These are phyloP conservation scores for Trametes villosa DNA, from an alignment of 768 basidiomycete genomes.

Conservation along the genomic window DNA sequence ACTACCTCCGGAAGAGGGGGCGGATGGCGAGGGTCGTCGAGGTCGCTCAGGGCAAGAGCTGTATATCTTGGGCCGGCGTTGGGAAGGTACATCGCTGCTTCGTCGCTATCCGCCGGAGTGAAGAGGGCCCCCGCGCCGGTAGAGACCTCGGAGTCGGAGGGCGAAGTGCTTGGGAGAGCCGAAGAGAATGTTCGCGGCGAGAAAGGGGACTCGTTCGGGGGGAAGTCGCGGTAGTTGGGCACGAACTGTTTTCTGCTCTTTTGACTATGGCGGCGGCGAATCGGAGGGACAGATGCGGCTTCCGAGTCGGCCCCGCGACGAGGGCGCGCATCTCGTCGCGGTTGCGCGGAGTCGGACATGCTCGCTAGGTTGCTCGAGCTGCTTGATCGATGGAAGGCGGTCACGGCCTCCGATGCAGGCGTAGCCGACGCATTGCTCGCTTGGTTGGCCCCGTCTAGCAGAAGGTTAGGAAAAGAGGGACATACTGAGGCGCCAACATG, in stretches of 20 bases:
- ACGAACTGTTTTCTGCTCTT: slow-evolving; percentile 13
- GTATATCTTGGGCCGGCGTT: background rate
- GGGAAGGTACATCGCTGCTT: slow-evolving; percentile 14
- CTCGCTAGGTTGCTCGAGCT: slow-evolving; percentile 5
- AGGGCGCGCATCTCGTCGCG: background rate
- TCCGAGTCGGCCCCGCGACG: background rate
- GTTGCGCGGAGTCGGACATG: background rate
- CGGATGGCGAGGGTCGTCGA: slow-evolving; percentile 27
- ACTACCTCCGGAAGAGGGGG: slow-evolving; percentile 27
- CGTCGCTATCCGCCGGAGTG: slow-evolving; percentile 18
- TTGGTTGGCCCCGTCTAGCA: slow-evolving; percentile 13
- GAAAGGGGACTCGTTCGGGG: slow-evolving; percentile 22
- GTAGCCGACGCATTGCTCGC: background rate
- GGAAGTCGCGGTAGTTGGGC: slow-evolving; percentile 31
- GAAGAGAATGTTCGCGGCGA: slow-evolving; percentile 25
- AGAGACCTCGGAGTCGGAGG: background rate
- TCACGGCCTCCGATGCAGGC: background rate
- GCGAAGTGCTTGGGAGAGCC: slow-evolving; percentile 1
- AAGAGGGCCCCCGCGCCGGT: background rate
- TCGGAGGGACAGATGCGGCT: background rate
- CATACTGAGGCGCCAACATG: background rate
- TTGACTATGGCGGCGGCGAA: background rate
- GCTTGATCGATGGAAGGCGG: background rate
- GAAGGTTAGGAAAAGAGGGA: slow-evolving; percentile 7
- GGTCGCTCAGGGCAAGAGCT: background rate